A percentile compares a stretch with the other conserved stretches of the same genome.
Conservation (phyloP, 371 early-diverging fungal genomes). For the Mortierella sp. region DNA sequence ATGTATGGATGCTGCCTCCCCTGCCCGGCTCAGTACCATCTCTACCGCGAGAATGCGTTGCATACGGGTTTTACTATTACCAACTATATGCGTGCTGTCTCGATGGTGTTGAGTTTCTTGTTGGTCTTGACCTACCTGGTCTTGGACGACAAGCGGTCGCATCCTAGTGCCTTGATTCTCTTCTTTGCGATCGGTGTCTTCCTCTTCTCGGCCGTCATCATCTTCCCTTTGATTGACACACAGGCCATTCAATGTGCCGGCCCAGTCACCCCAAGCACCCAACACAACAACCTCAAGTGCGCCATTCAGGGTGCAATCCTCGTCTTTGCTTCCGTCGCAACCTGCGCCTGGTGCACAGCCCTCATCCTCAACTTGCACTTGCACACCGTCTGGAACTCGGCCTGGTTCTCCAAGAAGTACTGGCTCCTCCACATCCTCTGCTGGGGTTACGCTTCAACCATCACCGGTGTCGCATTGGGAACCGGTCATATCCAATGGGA, state of each 20-base stretch:
- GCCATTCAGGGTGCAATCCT: conserved; percentile 74
- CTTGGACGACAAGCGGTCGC: conserved; percentile 73
- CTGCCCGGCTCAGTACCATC: conserved; percentile 42
- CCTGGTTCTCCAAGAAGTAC: conserved; percentile 69
- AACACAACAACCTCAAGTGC: conserved; percentile 72
- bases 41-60: conserved; percentile 64
- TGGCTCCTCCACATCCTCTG: conserved; percentile 66
- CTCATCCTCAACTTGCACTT: conserved; percentile 75
- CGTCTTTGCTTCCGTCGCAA: conserved; percentile 69
- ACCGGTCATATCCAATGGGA: conserved; percentile 69
- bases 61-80: conserved; percentile 64
- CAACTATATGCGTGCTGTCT: conserved; percentile 65
- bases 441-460: conserved; percentile 70
- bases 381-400: conserved; percentile 78
- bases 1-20: conserved; percentile 45
- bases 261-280: conserved; percentile 60
- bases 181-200: conserved; percentile 70
- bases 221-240: conserved; percentile 70
- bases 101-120: conserved; percentile 64
- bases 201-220: conserved; percentile 66
- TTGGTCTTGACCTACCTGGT: conserved; percentile 70
- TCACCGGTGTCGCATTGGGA: conserved; percentile 65
- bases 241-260: conserved; percentile 69
- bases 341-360: conserved; percentile 72
- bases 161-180: conserved; percentile 76